These are phyloP conservation scores for Selaginella tamariscina DNA, from an alignment of 75 land plant species.

Conservation along the genomic window DNA sequence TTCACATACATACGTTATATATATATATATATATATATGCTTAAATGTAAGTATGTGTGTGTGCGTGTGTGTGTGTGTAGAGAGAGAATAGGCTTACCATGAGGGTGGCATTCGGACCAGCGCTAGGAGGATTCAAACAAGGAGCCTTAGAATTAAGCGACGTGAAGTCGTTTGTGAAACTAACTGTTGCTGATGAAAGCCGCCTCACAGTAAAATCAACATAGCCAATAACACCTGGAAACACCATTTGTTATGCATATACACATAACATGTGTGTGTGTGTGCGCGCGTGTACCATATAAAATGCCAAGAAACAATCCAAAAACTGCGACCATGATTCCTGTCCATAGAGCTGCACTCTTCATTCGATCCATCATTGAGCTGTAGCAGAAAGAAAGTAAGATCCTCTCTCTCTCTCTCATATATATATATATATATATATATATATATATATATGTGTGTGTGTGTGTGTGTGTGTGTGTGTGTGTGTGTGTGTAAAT, in stretches of 20 bases:
- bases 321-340: background rate
- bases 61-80: background rate
- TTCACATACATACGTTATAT: background rate
- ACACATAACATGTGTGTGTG: background rate
- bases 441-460: background rate
- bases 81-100: background rate
- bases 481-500: background rate
- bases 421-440: background rate
- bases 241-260: background rate
- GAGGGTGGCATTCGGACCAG: background rate
- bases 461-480: background rate
- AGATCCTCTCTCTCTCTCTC: background rate
- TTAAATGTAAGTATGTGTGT: background rate
- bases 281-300: background rate
- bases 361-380: background rate
- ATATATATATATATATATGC: background rate
- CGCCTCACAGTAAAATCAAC: slow-evolving; percentile 11
- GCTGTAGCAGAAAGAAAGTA: background rate
- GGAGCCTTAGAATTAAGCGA: slow-evolving; percentile 2
- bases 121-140: background rate
- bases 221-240: slow-evolving; percentile 8
- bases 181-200: background rate
- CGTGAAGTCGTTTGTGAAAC: background rate
- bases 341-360: background rate
- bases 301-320: background rate